phyloP scores from a whole-genome alignment of 108 stramenopile genomes.

The Cyclotella kingstonii region DNA sequence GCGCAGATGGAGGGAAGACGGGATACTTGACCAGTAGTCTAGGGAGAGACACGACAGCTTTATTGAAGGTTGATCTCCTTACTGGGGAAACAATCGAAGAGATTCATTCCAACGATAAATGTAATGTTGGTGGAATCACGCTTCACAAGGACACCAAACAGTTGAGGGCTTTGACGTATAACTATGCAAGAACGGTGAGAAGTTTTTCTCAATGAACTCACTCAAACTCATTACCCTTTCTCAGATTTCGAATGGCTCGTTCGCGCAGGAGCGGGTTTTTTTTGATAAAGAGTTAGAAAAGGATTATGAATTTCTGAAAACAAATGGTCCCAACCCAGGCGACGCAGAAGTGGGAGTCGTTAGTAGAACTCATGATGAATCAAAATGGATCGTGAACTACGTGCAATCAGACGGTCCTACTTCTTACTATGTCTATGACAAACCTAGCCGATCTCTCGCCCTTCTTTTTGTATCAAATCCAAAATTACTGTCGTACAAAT shows the following conservation, averaged over 20 bases:
- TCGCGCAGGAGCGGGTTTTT: slow-evolving; percentile 43
- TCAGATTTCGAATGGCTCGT: not conserved
- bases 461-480: slow-evolving; percentile 57
- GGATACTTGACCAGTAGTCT: slow-evolving; percentile 51
- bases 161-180: slow-evolving; percentile 49
- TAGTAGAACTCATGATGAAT: slow-evolving; percentile 51
- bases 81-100: slow-evolving; percentile 54
- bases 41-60: slow-evolving; percentile 59
- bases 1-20: slow-evolving; percentile 49
- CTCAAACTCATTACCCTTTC: not conserved
- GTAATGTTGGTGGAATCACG: slow-evolving; percentile 55
- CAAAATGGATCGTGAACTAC: slow-evolving; percentile 53
- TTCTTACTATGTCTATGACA: slow-evolving; percentile 51
- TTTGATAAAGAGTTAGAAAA: slow-evolving; percentile 56
- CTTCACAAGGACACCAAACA: slow-evolving; percentile 65
- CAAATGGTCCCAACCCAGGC: slow-evolving; percentile 37
- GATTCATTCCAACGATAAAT: slow-evolving; percentile 55
- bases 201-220: not conserved
- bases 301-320: slow-evolving; percentile 50
- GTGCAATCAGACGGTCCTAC: slow-evolving; percentile 51
- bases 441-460: slow-evolving; percentile 30
- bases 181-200: slow-evolving; percentile 52
- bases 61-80: slow-evolving; percentile 60
- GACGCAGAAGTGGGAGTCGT: slow-evolving; percentile 43
- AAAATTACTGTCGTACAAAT: slow-evolving; percentile 44